Base-by-base conservation (phyloP, 1,139 yeast genomes). In the Nakaseomyces glabratus region DNA sequence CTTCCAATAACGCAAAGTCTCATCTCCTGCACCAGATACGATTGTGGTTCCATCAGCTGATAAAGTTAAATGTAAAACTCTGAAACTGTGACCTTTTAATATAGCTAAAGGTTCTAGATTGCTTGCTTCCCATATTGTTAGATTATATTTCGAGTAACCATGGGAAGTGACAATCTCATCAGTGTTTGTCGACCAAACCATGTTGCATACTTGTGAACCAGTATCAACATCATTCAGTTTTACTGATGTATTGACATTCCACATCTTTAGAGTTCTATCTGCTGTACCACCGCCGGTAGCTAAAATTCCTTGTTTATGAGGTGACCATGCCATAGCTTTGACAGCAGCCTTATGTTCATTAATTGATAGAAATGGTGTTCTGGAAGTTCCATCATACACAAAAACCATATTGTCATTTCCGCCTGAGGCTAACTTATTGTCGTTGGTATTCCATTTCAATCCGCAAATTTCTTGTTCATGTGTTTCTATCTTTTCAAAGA, bases 21-120 rank as follows among this genome's bases (percentile, higher is more conserved):
- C 98, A 60, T 90, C 99, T 2, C 98, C 98, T 1, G 98, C 97
- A 1, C 98, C 99, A 0, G 98, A 88, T 2, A 90, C 98, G n/a
- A 90, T 81, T 0, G 97, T 85, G 44, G 84, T 88, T 1, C 98
- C 98, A 60, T 90, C 97, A 0, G 97, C 95, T n/a, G 94, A 81
- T 63, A 90, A 68, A 3, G 95, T 76, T 45, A 90, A 66, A 55
- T 90, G 93, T 34, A 93, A 63, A 6, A 90, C 98, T 42, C 99
- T 69, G 55, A 82, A 85, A 1, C 95, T 84, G 53, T 90, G 99
- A 0, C 97, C 98, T 6, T 94, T 85, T 37, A 90, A 69, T 30
- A 88, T 85, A 1, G 96, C 95, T 24, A 90, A 75, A 48, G 90
- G 97, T 46, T 84, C 84, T 88, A 93, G 76, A 13, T 82, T 73